Evolutionary conservation across 169 alveolate genomes (phyloP).

Genomic region (Plasmodium berghei): DNA sequence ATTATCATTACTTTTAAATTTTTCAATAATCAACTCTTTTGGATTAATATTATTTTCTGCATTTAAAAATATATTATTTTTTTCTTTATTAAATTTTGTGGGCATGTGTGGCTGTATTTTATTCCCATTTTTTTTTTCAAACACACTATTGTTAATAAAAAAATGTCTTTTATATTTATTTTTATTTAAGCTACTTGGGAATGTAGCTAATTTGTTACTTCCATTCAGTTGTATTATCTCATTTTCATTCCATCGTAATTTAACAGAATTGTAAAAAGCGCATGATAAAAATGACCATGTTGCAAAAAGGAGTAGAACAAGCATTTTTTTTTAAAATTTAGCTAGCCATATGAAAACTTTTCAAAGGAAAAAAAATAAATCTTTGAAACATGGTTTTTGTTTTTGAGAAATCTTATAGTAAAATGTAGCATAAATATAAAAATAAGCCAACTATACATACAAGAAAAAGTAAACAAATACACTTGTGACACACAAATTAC

Average conservation of each 20-base stretch:
- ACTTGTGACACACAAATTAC: too few species aligned
- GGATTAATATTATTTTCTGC: neutral
- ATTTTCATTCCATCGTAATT: constrained; percentile 22
- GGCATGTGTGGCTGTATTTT: neutral
- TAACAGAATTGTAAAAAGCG: constrained; percentile 33
- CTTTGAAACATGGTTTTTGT: neutral
- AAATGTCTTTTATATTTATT: neutral
- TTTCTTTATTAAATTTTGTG: neutral
- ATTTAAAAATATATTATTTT: constrained; percentile 9
- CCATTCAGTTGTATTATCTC: constrained; percentile 14
- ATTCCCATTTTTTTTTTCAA: constrained; percentile 2
- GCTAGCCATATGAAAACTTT: constrained; percentile 11
- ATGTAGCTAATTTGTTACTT: neutral
- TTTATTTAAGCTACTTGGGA: neutral
- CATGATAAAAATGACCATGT: constrained; percentile 42
- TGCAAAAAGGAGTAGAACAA: constrained; percentile 1
- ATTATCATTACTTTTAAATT: neutral
- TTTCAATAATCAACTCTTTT: constrained; percentile 19
- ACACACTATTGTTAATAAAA: constrained; percentile 28
- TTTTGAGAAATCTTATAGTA: too few species aligned
- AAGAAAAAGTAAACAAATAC: too few species aligned
- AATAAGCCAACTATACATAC: too few species aligned
- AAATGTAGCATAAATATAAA: too few species aligned
- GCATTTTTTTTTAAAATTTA: constrained; percentile 33
- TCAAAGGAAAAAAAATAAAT: neutral